Percentiles rank a stretch among this genome's conserved stretches.
phyloP scores from a whole-genome alignment of 768 basidiomycete species.

The Nevesoporus exiguus region DNA sequence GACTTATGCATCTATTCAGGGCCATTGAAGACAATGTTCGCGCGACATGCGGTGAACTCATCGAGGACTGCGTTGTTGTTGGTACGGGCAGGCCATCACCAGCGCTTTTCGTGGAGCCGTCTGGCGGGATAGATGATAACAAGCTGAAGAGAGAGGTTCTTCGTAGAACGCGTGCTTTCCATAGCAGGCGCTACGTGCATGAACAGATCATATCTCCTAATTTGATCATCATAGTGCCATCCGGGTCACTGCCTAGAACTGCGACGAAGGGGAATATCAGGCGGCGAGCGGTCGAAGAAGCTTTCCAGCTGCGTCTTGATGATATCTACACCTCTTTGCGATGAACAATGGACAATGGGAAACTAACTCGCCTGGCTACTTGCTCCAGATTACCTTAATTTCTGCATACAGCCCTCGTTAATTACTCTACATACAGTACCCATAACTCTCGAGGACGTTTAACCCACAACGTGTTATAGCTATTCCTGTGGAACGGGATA shows the following conservation, averaged over 20 bases:
- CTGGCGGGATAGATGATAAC: constrained; percentile 47
- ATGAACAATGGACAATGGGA: constrained; percentile 4
- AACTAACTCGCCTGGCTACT: constrained; percentile 15
- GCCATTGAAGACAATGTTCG: constrained; percentile 78
- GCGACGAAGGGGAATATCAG: constrained; percentile 85
- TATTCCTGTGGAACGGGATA: too few relatives aligned
- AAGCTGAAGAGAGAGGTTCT: constrained; percentile 70
- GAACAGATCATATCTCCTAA: constrained; percentile 66
- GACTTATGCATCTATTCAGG: constrained; percentile 29
- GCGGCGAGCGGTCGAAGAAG: constrained; percentile 69
- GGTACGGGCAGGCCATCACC: constrained; percentile 75
- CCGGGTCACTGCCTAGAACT: constrained; percentile 68
- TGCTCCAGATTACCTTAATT: constrained; percentile 1
- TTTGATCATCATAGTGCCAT: constrained; percentile 65
- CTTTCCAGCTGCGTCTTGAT: constrained; percentile 56
- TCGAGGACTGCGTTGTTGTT: constrained; percentile 74
- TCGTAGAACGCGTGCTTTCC: constrained; percentile 69
- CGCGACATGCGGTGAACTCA: constrained; percentile 51
- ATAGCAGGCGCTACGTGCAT: constrained; percentile 71
- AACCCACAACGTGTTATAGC: constrained; percentile 4
- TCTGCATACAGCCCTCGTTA: constrained; percentile 9
- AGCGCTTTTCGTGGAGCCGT: constrained; percentile 70
- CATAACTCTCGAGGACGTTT: constrained; percentile 5
- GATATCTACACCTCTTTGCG: constrained; percentile 43
- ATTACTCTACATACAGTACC: constrained; percentile 19